A percentile compares a stretch with the other conserved stretches of the same genome.
Conservation (phyloP, 129 eudicot genomes). For the Chrysanthemum seticuspe region DNA sequence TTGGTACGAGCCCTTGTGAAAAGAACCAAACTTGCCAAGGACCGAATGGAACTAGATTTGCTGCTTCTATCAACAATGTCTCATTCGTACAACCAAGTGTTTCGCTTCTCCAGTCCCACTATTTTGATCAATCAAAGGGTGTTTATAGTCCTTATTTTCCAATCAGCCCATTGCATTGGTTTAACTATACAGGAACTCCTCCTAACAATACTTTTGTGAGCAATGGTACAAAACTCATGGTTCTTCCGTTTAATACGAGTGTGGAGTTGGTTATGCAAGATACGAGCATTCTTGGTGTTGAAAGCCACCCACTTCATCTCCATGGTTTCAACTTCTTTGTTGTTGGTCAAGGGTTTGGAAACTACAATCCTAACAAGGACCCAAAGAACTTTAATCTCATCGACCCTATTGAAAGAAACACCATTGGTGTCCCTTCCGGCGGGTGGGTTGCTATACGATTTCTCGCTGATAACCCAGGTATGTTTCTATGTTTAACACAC, state of each 20-base stretch:
- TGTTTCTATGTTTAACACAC: neutral
- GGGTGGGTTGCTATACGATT: slow-evolving; percentile 32
- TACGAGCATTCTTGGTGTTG: slow-evolving; percentile 54
- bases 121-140: slow-evolving; percentile 24
- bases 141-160: slow-evolving; percentile 45
- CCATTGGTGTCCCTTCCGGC: slow-evolving; percentile 51
- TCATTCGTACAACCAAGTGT: slow-evolving; percentile 31
- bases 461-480: slow-evolving; percentile 25
- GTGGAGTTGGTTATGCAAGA: slow-evolving; percentile 64
- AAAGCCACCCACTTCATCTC: slow-evolving; percentile 41
- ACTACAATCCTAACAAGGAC: slow-evolving; percentile 37
- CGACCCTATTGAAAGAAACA: slow-evolving; percentile 56
- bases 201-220: slow-evolving; percentile 51
- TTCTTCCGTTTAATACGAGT: slow-evolving; percentile 47
- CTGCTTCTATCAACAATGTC: slow-evolving; percentile 30
- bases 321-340: slow-evolving; percentile 65
- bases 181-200: slow-evolving; percentile 54
- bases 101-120: slow-evolving; percentile 35
- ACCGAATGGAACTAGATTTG: slow-evolving; percentile 28
- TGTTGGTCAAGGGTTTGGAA: slow-evolving; percentile 61
- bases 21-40: slow-evolving; percentile 32
- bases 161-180: slow-evolving; percentile 36
- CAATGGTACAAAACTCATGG: slow-evolving; percentile 53
- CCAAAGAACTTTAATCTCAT: slow-evolving; percentile 33
- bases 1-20: slow-evolving; percentile 28